Conservation (phyloP, 257 asterid genomes). For the Osmanthus fragrans region DNA sequence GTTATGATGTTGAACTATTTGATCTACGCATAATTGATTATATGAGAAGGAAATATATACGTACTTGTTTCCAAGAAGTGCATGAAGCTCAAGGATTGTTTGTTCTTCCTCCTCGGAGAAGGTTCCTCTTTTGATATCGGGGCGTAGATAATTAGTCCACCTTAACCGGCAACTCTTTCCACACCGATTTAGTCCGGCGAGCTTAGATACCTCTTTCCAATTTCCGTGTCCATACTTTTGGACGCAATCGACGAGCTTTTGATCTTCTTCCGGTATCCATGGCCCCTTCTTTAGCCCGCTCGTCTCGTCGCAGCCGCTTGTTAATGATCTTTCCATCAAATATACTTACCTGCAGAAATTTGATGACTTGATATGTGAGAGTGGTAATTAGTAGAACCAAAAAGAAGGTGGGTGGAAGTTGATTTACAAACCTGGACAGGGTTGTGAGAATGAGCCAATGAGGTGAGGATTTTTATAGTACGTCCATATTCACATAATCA, state of each 20-base stretch:
- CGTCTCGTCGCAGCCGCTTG: constrained; percentile 1
- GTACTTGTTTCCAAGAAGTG: constrained; percentile 44
- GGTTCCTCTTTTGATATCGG: constrained; percentile 42
- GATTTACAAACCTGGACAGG: background rate
- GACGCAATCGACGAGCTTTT: constrained; percentile 29
- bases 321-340: constrained; percentile 12
- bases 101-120: constrained; percentile 33
- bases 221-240: constrained; percentile 38
- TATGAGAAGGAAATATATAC: background rate
- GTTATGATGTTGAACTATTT: background rate
- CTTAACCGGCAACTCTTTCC: constrained; percentile 46
- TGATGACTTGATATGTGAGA: background rate
- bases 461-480: constrained; percentile 11
- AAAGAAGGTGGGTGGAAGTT: background rate
- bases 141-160: constrained; percentile 52
- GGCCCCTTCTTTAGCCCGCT: constrained; percentile 38
- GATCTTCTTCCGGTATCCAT: constrained; percentile 47
- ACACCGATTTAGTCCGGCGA: constrained; percentile 43
- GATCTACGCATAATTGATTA: background rate
- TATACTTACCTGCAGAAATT: background rate
- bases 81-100: constrained; percentile 37
- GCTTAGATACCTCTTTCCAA: constrained; percentile 35
- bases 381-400: background rate
- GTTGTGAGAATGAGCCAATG: background rate
- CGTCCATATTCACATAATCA: background rate